Base-by-base conservation (phyloP, 148 eudicot genomes). In the Cornus suecica region DNA sequence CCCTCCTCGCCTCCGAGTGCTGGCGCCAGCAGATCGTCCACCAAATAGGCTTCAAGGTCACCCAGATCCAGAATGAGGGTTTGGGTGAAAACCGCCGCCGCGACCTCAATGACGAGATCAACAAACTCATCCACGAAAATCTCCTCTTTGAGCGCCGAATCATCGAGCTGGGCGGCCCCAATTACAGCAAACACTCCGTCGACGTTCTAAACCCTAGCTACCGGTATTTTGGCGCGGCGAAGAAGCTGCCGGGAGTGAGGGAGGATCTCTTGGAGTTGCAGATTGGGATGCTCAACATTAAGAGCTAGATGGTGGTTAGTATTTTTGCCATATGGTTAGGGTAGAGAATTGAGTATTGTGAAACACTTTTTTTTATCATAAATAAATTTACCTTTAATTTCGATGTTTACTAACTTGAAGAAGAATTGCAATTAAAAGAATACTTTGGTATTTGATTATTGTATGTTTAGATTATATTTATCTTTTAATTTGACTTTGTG, bases 201-300 rank as follows among this genome's bases (percentile, higher is more conserved):
- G 98, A 94, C 72, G 97, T 94, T 0, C 98, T 97, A 0, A 94
- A 94, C 67, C 98, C 98, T 27, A 90, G 98, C 69, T 94, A 94
- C 23, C 72, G 97, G 76, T 94, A 94, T 72, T 94, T 94, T 24
- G 98, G 98, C 4, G 98, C 97, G 0, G 94, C 98, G 1, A 94
- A 94, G 84, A 92, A 92, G 92, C 65, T 94, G 23, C 97, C 98
- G 0, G 98, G 98, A 18, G 98, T 94, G 4, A 80, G 79, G 76
- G 98, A 94, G 65, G 68, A 85, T 86, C 86, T 94, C 78, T 30
- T 87, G 78, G 91, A 86, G 84, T 97, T 89, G 84, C 97, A 91
- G 76, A 80, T 31, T 45, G 97, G 92, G 79, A 87, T 94, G 98
- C 90, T 94, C 82, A 94, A 94, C 75, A 94, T 94, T 71, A 87